Conservation (phyloP, 805 yeast species). For the Candida broadrunensis region DNA sequence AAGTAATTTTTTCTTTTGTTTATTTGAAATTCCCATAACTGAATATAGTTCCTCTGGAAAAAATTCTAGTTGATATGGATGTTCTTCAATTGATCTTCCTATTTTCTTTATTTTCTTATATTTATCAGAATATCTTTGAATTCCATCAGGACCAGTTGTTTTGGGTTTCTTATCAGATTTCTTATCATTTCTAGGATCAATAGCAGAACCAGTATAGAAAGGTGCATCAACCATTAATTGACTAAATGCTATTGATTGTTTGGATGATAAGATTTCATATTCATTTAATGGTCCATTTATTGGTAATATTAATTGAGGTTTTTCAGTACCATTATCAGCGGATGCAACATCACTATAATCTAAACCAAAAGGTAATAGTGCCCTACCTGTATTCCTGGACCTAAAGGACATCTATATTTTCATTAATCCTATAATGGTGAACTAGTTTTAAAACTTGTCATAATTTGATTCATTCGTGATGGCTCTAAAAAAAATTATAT, state of each 20-base stretch:
- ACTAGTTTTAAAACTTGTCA: too few relatives aligned
- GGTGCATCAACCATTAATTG: slow-evolving; percentile 61
- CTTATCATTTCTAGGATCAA: slow-evolving; percentile 21
- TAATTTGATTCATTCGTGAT: too few relatives aligned
- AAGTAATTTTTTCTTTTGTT: slow-evolving; percentile 48
- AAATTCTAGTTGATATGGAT: slow-evolving; percentile 66
- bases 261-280: slow-evolving; percentile 50
- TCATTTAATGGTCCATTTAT: slow-evolving; percentile 57
- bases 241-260: slow-evolving; percentile 53
- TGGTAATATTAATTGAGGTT: slow-evolving; percentile 54
- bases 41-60: slow-evolving; percentile 77
- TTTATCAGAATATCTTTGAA: slow-evolving; percentile 78
- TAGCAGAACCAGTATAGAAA: slow-evolving; percentile 57
- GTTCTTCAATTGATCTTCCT: slow-evolving; percentile 72
- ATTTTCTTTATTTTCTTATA: slow-evolving; percentile 69
- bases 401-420: slow-evolving; percentile 52
- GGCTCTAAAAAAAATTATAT: too few relatives aligned
- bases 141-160: slow-evolving; percentile 50
- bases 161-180: slow-evolving; percentile 1
- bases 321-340: slow-evolving; percentile 31
- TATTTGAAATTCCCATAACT: slow-evolving; percentile 63
- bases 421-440: neutral
- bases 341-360: slow-evolving; percentile 58
- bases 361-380: slow-evolving; percentile 66
- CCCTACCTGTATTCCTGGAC: slow-evolving; percentile 43